Evolutionary conservation across 2,329 filamentous ascomycete genomes (phyloP).

Genomic region (Dactylellina parvicollis): DNA sequence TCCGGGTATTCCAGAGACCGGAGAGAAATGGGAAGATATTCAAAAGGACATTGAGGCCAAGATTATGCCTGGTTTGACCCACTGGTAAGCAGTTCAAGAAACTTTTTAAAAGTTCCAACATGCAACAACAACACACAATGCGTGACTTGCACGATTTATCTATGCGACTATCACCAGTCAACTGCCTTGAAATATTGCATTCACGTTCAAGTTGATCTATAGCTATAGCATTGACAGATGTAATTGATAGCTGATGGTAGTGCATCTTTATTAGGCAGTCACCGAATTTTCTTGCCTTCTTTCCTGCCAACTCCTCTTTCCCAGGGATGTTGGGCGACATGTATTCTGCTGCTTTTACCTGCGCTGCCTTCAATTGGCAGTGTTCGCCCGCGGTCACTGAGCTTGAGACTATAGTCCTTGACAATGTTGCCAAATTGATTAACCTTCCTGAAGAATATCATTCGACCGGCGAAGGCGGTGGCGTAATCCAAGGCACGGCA

Average conservation of each 20-base stretch:
- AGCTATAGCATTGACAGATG: too few species aligned
- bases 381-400: slow-evolving; percentile 92
- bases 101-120: background rate
- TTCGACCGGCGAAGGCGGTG: slow-evolving; percentile 81
- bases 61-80: slow-evolving; percentile 90
- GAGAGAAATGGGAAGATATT: slow-evolving; percentile 80
- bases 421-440: slow-evolving; percentile 85
- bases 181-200: too few species aligned
- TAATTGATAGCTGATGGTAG: too few species aligned
- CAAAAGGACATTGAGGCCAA: slow-evolving; percentile 83
- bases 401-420: slow-evolving; percentile 89
- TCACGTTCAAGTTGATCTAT: too few species aligned
- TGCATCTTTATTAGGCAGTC: slow-evolving; percentile 69
- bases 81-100: slow-evolving; percentile 69
- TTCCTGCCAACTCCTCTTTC: slow-evolving; percentile 82
- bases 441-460: slow-evolving; percentile 77
- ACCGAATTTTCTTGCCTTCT: slow-evolving; percentile 96
- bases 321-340: slow-evolving; percentile 90
- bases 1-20: slow-evolving; percentile 70
- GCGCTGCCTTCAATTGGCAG: slow-evolving; percentile 96
- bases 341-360: slow-evolving; percentile 87
- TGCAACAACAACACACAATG: slow-evolving; percentile 17
- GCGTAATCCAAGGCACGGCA: slow-evolving; percentile 92
- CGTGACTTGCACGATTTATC: too few species aligned
- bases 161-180: too few species aligned